These are phyloP conservation scores for Phytophthora palmivora DNA, from an alignment of 352 stramenopile genomes.

Conservation along the genomic window DNA sequence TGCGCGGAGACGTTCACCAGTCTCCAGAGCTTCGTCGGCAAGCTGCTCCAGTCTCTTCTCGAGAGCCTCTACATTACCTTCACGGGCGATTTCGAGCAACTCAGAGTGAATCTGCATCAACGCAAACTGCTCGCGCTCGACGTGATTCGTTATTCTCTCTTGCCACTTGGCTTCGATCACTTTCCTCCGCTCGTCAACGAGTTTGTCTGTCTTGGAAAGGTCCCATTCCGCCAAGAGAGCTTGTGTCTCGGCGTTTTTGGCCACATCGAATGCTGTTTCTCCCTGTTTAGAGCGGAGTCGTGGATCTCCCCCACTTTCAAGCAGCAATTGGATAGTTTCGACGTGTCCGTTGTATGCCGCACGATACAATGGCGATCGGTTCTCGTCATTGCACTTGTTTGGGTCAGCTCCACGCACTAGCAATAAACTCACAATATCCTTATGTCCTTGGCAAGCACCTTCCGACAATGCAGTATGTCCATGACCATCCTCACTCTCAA, in stretches of 20 bases:
- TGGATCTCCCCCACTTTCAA: constrained; percentile 81
- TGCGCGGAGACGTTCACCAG: constrained; percentile 64
- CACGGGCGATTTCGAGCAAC: constrained; percentile 57
- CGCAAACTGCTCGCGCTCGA: constrained; percentile 87
- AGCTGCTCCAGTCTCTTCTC: constrained; percentile 74
- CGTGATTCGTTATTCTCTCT: constrained; percentile 84
- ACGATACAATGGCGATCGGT: constrained; percentile 83
- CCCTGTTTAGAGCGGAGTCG: constrained; percentile 72
- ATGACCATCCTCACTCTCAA: constrained; percentile 88
- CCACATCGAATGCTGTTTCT: constrained; percentile 88
- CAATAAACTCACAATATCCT: constrained; percentile 68
- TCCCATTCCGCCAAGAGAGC: constrained; percentile 77
- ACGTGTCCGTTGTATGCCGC: constrained; percentile 89
- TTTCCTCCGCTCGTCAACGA: constrained; percentile 67
- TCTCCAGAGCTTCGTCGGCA: constrained; percentile 70
- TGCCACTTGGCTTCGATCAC: constrained; percentile 88
- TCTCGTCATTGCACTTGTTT: constrained; percentile 88
- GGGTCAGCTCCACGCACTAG: constrained; percentile 84
- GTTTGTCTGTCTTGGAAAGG: constrained; percentile 64
- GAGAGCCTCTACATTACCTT: constrained; percentile 56
- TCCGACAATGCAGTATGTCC: constrained; percentile 89
- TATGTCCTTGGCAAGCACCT: constrained; percentile 86
- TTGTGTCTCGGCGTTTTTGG: constrained; percentile 77
- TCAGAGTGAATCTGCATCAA: constrained; percentile 86
- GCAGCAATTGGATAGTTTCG: constrained; percentile 66